Conservation (phyloP, 1,139 yeast genomes). For the Debaryomyces udenii region DNA sequence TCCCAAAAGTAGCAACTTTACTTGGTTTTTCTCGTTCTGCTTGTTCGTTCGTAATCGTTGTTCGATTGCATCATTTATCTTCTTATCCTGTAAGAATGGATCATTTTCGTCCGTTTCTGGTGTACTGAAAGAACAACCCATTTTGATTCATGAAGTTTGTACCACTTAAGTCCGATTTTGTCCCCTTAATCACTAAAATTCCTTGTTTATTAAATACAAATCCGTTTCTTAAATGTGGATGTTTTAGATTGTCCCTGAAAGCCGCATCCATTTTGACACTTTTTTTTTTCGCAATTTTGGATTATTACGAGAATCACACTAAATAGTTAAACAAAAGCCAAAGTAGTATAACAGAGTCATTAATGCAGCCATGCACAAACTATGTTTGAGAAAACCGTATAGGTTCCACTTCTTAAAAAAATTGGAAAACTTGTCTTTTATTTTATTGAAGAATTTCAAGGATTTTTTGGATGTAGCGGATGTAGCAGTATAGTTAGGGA, state of each 20-base stretch:
- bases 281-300: slow-evolving; percentile 7
- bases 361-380: slow-evolving; percentile 18
- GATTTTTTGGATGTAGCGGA: not conserved
- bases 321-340: slow-evolving; percentile 21
- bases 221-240: slow-evolving; percentile 6
- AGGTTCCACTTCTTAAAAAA: slow-evolving; percentile 22
- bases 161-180: not conserved
- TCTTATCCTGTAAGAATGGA: slow-evolving; percentile 52
- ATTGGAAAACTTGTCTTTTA: slow-evolving; percentile 1
- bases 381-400: slow-evolving; percentile 23
- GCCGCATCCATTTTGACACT: slow-evolving; percentile 16
- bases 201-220: not conserved
- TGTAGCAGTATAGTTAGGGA: slow-evolving; percentile 20
- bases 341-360: slow-evolving; percentile 24
- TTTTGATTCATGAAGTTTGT: slow-evolving; percentile 19
- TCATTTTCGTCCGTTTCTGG: slow-evolving; percentile 49
- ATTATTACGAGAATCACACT: slow-evolving; percentile 5
- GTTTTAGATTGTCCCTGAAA: slow-evolving; percentile 9
- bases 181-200: not conserved
- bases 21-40: slow-evolving; percentile 50
- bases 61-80: slow-evolving; percentile 69
- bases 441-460: slow-evolving; percentile 1
- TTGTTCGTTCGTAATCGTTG: slow-evolving; percentile 59
- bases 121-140: slow-evolving; percentile 73
- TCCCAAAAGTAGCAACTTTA: slow-evolving; percentile 75